phyloP scores from a whole-genome alignment of 176 grass and related monocot species.

The Musa acuminata region DNA sequence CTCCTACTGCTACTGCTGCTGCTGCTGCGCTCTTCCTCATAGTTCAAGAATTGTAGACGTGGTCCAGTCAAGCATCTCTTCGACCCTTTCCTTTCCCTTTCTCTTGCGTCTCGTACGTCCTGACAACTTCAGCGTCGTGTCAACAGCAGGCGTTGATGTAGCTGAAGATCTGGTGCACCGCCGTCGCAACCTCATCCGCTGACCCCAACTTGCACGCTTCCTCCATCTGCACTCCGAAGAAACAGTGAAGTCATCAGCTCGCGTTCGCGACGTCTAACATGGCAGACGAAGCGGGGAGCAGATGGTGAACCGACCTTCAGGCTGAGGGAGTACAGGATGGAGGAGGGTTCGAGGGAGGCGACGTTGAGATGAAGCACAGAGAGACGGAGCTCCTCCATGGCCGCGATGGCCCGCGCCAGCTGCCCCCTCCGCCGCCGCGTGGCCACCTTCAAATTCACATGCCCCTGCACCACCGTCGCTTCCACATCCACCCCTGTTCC shows the following conservation, averaged over 20 bases:
- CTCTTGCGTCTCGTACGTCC: not conserved
- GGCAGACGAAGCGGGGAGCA: no score
- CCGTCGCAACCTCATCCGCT: slow-evolving; percentile 87
- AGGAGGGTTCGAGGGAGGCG: slow-evolving; percentile 38
- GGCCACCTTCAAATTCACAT: slow-evolving; percentile 69
- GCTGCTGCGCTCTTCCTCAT: not conserved
- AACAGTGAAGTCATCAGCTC: slow-evolving; percentile 3
- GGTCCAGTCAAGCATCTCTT: not conserved
- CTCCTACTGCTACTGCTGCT: not conserved
- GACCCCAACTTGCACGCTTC: slow-evolving; percentile 79
- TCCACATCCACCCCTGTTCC: slow-evolving; percentile 19
- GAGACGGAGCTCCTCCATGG: slow-evolving; percentile 68
- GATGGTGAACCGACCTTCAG: slow-evolving; percentile 41
- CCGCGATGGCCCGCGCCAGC: slow-evolving; percentile 42
- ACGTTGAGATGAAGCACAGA: slow-evolving; percentile 76
- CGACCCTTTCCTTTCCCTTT: not conserved
- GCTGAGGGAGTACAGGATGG: slow-evolving; percentile 79
- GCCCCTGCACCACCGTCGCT: slow-evolving; percentile 48
- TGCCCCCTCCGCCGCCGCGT: slow-evolving; percentile 39
- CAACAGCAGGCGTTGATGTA: slow-evolving; percentile 52
- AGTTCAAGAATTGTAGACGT: not conserved
- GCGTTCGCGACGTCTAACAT: no score
- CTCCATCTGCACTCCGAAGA: slow-evolving; percentile 49
- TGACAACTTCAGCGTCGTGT: not conserved
- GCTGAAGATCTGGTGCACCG: slow-evolving; percentile 86